Evolutionary conservation across 805 yeast genomes (phyloP), one percentile per base, ranked within the genome.

Genomic region (Candida vaughaniae): DNA sequence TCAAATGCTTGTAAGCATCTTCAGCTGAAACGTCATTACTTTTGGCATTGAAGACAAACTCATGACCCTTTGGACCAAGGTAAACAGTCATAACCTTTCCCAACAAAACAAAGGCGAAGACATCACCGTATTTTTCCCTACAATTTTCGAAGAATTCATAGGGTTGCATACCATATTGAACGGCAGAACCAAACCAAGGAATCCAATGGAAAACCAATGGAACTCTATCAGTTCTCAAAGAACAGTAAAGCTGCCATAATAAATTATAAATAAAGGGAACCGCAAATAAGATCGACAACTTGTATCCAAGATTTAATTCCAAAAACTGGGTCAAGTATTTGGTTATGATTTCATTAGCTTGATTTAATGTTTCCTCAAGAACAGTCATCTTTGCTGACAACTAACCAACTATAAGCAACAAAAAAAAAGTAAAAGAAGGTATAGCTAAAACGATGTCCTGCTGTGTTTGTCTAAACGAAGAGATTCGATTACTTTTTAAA

Each of bases 51-150:
- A 93, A 79, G 31, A 91, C 88, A 58, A 93, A 90, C 61, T 93
- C 99, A 63, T 93, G 96, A 49, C 99, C 99, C 65, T 86, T 86
- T 51, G 98, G 97, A 33, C 98, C 99, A 52, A 93, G 70, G 57
- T 87, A 89, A 39, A 93, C 99, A 5, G 97, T 90, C 95, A 91
- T 88, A 26, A 80, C 83, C 55, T 78, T 85, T 38, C 99, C 99
- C 50, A 93, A 71, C 60, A 93, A 63, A 45, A 90, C 77, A 56
- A 93, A 93, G 17, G 97, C 82, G 57, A 89, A 93, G 34, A 88
- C 86, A 61, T 93, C 97, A 46, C 99, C 99, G 55, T 91, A 78
- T 60, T 88, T 83, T 48, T 72, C 58, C 49, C 89, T 85, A 62
- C 90, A 83, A 27, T 71, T 69, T 45, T 76, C 83, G 53, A 93